Evolutionary conservation across 2,329 filamentous ascomycete species (phyloP).

Genomic region (Fusarium sp.): DNA sequence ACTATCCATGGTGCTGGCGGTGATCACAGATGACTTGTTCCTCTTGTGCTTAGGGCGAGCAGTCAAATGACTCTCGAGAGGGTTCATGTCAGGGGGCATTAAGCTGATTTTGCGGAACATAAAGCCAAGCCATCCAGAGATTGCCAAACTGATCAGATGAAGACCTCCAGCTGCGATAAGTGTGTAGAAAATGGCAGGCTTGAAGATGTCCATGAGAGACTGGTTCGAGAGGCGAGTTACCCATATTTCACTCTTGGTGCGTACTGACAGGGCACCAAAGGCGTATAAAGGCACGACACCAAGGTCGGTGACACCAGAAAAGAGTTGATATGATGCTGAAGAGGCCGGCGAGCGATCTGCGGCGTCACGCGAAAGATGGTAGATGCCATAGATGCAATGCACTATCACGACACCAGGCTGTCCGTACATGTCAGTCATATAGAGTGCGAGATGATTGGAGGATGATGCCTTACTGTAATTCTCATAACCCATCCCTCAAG

Average conservation of each 20-base stretch:
- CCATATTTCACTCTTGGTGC: conserved; percentile 70
- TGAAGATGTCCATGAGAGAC: conserved; percentile 70
- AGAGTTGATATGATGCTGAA: conserved; percentile 90
- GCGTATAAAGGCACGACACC: conserved; percentile 69
- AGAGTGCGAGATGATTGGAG: background rate
- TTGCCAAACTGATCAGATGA: conserved; percentile 77
- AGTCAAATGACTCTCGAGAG: conserved; percentile 88
- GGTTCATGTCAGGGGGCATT: conserved; percentile 95
- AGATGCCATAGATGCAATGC: conserved; percentile 83
- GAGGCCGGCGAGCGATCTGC: conserved; percentile 82
- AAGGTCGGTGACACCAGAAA: conserved; percentile 81
- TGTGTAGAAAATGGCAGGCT: conserved; percentile 77
- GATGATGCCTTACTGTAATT: conserved; percentile 73
- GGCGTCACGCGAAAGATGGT: conserved; percentile 81
- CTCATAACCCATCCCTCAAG: conserved; percentile 82
- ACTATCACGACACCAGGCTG: conserved; percentile 83
- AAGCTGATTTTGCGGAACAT: conserved; percentile 86
- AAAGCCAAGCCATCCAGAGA: conserved; percentile 82
- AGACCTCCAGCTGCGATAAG: conserved; percentile 75
- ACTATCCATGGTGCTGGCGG: conserved; percentile 59
- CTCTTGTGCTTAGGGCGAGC: conserved; percentile 80
- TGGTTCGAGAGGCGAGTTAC: conserved; percentile 74
- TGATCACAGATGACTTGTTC: conserved; percentile 73
- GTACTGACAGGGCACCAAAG: conserved; percentile 65
- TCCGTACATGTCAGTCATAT: conserved; percentile 25